phyloP scores from a whole-genome alignment of 768 basidiomycete genomes.

The Mrakia hoshinonis region DNA sequence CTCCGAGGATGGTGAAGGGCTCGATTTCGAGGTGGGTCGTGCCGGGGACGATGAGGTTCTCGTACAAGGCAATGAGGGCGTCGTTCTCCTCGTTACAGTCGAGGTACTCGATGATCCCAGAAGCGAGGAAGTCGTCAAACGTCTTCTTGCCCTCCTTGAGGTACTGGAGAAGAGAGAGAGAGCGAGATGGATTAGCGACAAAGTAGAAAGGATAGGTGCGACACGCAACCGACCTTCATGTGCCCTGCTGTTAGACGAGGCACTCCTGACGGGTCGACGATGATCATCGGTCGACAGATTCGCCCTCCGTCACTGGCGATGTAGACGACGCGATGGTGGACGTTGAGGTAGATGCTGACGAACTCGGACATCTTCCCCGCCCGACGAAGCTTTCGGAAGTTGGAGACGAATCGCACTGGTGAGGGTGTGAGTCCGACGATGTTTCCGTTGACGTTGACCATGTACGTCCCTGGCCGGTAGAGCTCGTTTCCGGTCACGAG shows the following conservation, averaged over 20 bases:
- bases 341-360: constrained; percentile 89
- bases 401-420: constrained; percentile 72
- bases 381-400: constrained; percentile 85
- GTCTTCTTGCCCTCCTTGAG: constrained; percentile 67
- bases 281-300: constrained; percentile 95
- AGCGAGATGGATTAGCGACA: background rate
- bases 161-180: constrained; percentile 46
- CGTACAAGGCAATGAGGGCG: constrained; percentile 89
- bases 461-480: constrained; percentile 81
- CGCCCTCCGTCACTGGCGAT: constrained; percentile 96
- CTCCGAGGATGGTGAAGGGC: constrained; percentile 93
- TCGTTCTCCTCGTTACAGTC: constrained; percentile 99
- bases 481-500: constrained; percentile 90
- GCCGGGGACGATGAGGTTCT: constrained; percentile 65
- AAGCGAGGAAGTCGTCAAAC: constrained; percentile 88
- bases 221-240: constrained; percentile 53
- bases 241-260: constrained; percentile 73
- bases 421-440: constrained; percentile 87
- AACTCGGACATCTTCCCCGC: constrained; percentile 91
- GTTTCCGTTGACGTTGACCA: constrained; percentile 93
- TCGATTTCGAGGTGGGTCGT: constrained; percentile 98
- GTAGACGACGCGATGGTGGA: constrained; percentile 87
- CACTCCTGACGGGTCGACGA: constrained; percentile 65
- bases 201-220: background rate
- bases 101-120: constrained; percentile 91